Evolutionary conservation across 208 protist species (phyloP).

Genomic region (Acanthamoeba sp.): DNA sequence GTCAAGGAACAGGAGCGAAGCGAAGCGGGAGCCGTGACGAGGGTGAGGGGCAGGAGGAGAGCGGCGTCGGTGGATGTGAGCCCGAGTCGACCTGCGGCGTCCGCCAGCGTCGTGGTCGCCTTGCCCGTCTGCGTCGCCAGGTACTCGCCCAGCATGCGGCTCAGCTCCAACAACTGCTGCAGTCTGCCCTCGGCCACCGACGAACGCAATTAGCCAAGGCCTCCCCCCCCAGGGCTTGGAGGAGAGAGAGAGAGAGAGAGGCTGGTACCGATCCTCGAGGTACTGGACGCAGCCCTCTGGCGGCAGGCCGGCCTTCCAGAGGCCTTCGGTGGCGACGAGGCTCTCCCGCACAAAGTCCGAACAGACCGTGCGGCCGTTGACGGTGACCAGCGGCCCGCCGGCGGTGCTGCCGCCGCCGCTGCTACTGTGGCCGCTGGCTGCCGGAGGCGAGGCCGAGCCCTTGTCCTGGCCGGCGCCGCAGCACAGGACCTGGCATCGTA

Average conservation of each 20-base stretch:
- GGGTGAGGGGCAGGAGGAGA: background rate
- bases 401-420: background rate
- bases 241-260: background rate
- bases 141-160: slow-evolving; percentile 17
- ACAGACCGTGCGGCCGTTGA: background rate
- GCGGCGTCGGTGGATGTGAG: background rate
- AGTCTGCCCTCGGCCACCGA: background rate
- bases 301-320: slow-evolving; percentile 10
- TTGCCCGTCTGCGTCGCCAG: background rate
- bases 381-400: background rate
- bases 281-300: slow-evolving; percentile 18
- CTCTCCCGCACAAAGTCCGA: slow-evolving; percentile 36
- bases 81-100: background rate
- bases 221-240: no score
- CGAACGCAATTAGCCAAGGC: no score
- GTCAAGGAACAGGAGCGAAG: background rate
- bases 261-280: background rate
- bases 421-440: background rate
- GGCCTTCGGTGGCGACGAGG: background rate
- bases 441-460: background rate
- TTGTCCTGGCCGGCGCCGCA: background rate
- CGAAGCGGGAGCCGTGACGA: background rate
- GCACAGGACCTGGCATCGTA: slow-evolving; percentile 9
- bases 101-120: background rate
- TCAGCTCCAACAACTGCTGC: background rate